Evolutionary conservation across 2,329 filamentous ascomycete species (phyloP), one percentile per base, ranked within the genome.

Genomic region (Phialophora verrucosa): DNA sequence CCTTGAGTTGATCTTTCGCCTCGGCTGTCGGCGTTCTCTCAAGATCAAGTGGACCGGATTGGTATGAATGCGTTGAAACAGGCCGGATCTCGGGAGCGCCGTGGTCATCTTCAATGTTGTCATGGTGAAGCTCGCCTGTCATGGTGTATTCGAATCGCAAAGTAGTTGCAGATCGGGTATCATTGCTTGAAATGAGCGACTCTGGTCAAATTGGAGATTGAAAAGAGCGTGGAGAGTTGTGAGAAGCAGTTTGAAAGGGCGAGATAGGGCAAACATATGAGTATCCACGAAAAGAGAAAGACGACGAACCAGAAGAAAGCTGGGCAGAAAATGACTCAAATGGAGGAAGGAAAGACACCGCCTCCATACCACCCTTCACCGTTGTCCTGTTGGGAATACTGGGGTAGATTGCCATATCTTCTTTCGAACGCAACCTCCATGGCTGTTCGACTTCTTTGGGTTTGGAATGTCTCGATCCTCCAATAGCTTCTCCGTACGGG

Each of bases 101-200:
- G 25, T 58, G 53, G 44, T 68, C 61, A 14, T 61, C 50, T 56
- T 68, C 57, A 12, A 66, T 58, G 31, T 53, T 51, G 31, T 71
- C 66, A 49, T 64, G 62, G 42, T 70, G 70, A 20, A 67, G 65
- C 61, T 71, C 70, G 55, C 66, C 67, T 14, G 65, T 69, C 70
- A 72, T 72, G 8, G 38, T 50, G 58, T 25, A 47, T 42, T 50
- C 32, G 27, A 49, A 51, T 55, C 20, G 12, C 20, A n/a, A 27
- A 38, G 59, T 55, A n/a, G 49, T 50, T 20, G 56, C 20, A 32
- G 59, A 35, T 23, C 25, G 27, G 14, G 23, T 29, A 27, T 42
- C 55, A 64, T 64, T 59, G 51, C 50, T 25, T 56, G 53, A 27
- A 61, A 61, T 12, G 59, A 53, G 49, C 17, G 47, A 53, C 59